These are phyloP conservation scores for Candida nitratophila DNA, from an alignment of 805 yeast genomes.

Conservation along the genomic window DNA sequence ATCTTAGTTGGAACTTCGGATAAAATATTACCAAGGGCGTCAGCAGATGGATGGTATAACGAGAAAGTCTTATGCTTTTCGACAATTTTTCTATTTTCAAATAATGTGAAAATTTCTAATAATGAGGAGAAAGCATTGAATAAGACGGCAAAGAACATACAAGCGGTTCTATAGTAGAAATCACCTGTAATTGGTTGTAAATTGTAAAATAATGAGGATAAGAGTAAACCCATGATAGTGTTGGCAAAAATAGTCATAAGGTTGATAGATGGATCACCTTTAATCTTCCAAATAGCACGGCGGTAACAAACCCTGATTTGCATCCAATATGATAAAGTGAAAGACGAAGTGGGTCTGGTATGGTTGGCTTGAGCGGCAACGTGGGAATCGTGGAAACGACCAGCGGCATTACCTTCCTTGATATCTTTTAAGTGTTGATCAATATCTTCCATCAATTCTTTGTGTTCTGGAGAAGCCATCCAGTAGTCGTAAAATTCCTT, in stretches of 20 bases:
- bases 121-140: slow-evolving; percentile 57
- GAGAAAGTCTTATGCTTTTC: slow-evolving; percentile 54
- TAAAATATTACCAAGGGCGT: slow-evolving; percentile 55
- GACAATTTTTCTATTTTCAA: slow-evolving; percentile 49
- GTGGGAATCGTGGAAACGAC: slow-evolving; percentile 18
- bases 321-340: slow-evolving; percentile 42
- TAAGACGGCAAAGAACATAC: slow-evolving; percentile 60
- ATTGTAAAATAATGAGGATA: slow-evolving; percentile 54
- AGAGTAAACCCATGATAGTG: slow-evolving; percentile 44
- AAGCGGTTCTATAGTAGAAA: slow-evolving; percentile 52
- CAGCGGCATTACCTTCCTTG: background rate
- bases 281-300: slow-evolving; percentile 42
- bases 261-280: slow-evolving; percentile 43
- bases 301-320: slow-evolving; percentile 40
- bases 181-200: slow-evolving; percentile 33
- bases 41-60: slow-evolving; percentile 50
- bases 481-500: slow-evolving; percentile 34
- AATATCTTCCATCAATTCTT: slow-evolving; percentile 26
- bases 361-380: slow-evolving; percentile 41
- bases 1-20: slow-evolving; percentile 51
- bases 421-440: slow-evolving; percentile 20
- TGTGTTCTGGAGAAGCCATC: slow-evolving; percentile 28
- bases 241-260: slow-evolving; percentile 37
- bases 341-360: slow-evolving; percentile 42
- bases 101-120: slow-evolving; percentile 48